A percentile compares a stretch with the other conserved stretches of the same genome.
Evolutionary conservation across 345 rosid species (phyloP).

Genomic region (Nephelium lappaceum): DNA sequence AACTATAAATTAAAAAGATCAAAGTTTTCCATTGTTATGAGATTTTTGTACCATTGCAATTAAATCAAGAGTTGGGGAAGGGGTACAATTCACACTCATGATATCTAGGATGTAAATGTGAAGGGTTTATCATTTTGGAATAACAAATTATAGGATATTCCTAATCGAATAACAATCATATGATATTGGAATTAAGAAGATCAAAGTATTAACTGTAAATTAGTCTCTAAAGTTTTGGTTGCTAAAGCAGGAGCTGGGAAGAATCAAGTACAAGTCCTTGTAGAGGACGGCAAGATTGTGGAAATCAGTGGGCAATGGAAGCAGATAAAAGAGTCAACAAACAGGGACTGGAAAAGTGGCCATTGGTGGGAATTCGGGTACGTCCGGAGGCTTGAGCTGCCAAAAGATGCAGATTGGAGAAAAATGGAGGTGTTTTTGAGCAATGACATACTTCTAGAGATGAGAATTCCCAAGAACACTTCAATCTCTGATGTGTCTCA

Average conservation of each 20-base stretch:
- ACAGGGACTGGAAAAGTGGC: constrained; percentile 75
- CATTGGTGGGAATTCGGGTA: constrained; percentile 87
- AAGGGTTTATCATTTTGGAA: no score
- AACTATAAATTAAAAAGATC: no score
- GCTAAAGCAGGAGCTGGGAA: constrained; percentile 50
- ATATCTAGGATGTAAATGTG: no score
- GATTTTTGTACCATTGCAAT: no score
- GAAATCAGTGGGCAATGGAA: constrained; percentile 81
- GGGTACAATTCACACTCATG: no score
- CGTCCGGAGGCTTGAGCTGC: constrained; percentile 85
- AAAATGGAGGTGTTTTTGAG: constrained; percentile 50
- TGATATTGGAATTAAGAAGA: no score
- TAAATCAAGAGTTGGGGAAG: no score
- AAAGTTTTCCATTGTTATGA: no score
- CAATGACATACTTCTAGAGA: constrained; percentile 50
- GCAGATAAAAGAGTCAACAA: constrained; percentile 40
- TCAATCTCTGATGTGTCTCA: constrained; percentile 5
- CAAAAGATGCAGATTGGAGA: constrained; percentile 69
- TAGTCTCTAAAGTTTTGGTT: constrained; percentile 19
- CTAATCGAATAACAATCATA: no score
- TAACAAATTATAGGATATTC: no score
- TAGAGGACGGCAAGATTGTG: constrained; percentile 68
- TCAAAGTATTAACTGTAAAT: not conserved
- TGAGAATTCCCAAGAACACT: constrained; percentile 58
- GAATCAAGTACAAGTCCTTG: constrained; percentile 42